These are phyloP conservation scores for Aspergillus pseudonomiae DNA, from an alignment of 2,329 filamentous ascomycete genomes.

Conservation along the genomic window DNA sequence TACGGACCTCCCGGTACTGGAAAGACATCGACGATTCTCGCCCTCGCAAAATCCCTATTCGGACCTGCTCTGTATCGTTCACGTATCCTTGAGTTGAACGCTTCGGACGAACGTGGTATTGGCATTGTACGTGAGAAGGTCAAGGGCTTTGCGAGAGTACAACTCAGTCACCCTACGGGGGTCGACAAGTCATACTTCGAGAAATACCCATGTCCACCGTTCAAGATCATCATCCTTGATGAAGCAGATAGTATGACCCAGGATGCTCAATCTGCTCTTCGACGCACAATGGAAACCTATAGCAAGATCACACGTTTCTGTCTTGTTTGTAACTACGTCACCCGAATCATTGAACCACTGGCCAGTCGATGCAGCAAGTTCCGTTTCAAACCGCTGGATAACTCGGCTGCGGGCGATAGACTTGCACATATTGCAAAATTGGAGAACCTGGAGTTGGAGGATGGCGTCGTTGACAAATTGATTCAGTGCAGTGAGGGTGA, in stretches of 20 bases:
- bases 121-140: conserved; percentile 96
- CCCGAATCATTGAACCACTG: conserved; percentile 93
- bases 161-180: conserved; percentile 78
- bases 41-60: conserved; percentile 95
- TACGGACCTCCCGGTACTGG: conserved; percentile 97
- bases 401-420: conserved; percentile 76
- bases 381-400: conserved; percentile 93
- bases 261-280: conserved; percentile 89
- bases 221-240: conserved; percentile 98
- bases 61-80: conserved; percentile 91
- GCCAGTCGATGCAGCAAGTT: conserved; percentile 96
- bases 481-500: conserved; percentile 92
- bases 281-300: conserved; percentile 98
- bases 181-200: conserved; percentile 64
- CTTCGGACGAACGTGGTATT: conserved; percentile 97
- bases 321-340: conserved; percentile 98
- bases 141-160: conserved; percentile 96
- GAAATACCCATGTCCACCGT: conserved; percentile 89
- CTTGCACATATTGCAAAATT: conserved; percentile 79
- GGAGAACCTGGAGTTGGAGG: conserved; percentile 75
- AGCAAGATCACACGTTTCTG: conserved; percentile 96
- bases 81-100: conserved; percentile 97
- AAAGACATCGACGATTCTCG: conserved; percentile 97
- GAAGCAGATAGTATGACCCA: conserved; percentile 99
- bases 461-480: conserved; percentile 79